Evolutionary conservation across 2,329 filamentous ascomycete genomes (phyloP).

Genomic region (Trichoderma semiorbis): DNA sequence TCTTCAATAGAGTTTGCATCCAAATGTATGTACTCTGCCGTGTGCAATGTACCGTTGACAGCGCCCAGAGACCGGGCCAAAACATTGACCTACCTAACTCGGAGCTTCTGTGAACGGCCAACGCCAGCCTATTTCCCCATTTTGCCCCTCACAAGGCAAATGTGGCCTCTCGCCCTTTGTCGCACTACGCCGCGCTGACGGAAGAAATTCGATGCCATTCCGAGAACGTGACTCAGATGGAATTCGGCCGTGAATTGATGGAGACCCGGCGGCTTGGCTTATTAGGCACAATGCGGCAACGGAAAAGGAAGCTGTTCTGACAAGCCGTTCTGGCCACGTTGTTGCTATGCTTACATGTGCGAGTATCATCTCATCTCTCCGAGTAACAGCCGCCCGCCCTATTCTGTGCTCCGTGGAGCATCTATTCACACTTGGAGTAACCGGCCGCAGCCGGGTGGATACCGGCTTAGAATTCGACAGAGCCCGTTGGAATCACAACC

Average conservation of each 20-base stretch:
- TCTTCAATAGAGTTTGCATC: neutral
- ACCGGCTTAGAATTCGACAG: neutral
- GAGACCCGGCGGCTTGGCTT: neutral
- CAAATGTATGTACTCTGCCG: neutral
- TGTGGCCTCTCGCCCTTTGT: neutral
- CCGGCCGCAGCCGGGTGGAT: neutral
- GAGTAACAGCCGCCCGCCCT: neutral
- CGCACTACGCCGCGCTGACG: constrained; percentile 1
- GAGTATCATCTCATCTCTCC: neutral
- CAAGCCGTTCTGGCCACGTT: neutral
- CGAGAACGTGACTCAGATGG: constrained; percentile 14
- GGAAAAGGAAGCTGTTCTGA: neutral
- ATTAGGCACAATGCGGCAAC: neutral
- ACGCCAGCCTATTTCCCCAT: constrained; percentile 9
- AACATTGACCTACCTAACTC: neutral
- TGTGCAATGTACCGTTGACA: neutral
- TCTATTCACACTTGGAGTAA: neutral
- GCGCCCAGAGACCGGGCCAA: neutral
- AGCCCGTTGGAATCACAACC: neutral
- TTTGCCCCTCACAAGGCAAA: constrained; percentile 20
- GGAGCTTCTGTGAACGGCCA: neutral
- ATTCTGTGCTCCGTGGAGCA: neutral
- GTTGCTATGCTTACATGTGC: neutral
- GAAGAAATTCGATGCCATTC: constrained; percentile 3
- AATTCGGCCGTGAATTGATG: neutral